Conservation (phyloP, 495 filamentous ascomycete species). For the Penicillium parvum region DNA sequence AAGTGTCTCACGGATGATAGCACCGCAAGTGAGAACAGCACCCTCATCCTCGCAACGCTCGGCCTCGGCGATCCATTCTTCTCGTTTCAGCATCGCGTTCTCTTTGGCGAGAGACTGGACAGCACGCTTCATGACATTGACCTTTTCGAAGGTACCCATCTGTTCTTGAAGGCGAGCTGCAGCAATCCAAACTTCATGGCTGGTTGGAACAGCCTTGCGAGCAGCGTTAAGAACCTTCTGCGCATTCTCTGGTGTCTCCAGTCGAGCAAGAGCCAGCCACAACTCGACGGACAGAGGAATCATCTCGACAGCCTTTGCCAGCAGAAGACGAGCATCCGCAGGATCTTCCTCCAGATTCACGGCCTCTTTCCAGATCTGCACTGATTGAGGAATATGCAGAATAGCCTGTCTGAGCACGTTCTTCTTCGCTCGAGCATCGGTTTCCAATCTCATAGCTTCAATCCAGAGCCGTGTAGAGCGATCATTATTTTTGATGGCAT, state of each 20-base stretch:
- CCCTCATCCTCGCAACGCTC: slow-evolving; percentile 94
- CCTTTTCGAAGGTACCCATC: slow-evolving; percentile 65
- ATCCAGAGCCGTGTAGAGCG: slow-evolving; percentile 88
- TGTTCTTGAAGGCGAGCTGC: slow-evolving; percentile 90
- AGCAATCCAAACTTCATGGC: slow-evolving; percentile 93
- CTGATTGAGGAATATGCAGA: slow-evolving; percentile 84
- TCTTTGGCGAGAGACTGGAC: slow-evolving; percentile 85
- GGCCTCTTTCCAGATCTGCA: slow-evolving; percentile 94
- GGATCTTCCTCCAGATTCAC: slow-evolving; percentile 91
- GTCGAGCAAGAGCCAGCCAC: slow-evolving; percentile 86
- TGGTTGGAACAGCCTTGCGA: slow-evolving; percentile 86
- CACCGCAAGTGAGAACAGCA: slow-evolving; percentile 76
- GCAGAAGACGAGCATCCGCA: slow-evolving; percentile 76
- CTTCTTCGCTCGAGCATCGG: slow-evolving; percentile 74
- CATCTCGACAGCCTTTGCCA: slow-evolving; percentile 90
- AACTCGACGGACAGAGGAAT: slow-evolving; percentile 90
- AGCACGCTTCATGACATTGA: slow-evolving; percentile 92
- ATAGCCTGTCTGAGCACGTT: slow-evolving; percentile 84
- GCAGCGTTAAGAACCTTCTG: slow-evolving; percentile 94
- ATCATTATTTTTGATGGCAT: slow-evolving; percentile 85
- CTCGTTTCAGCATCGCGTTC: slow-evolving; percentile 91
- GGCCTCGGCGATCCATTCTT: slow-evolving; percentile 94
- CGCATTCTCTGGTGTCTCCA: slow-evolving; percentile 85
- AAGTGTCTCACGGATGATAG: slow-evolving; percentile 88
- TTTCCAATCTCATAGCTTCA: slow-evolving; percentile 90